These are phyloP conservation scores for Emergomyces orientalis DNA, from an alignment of 2,329 filamentous ascomycete species.

Conservation along the genomic window DNA sequence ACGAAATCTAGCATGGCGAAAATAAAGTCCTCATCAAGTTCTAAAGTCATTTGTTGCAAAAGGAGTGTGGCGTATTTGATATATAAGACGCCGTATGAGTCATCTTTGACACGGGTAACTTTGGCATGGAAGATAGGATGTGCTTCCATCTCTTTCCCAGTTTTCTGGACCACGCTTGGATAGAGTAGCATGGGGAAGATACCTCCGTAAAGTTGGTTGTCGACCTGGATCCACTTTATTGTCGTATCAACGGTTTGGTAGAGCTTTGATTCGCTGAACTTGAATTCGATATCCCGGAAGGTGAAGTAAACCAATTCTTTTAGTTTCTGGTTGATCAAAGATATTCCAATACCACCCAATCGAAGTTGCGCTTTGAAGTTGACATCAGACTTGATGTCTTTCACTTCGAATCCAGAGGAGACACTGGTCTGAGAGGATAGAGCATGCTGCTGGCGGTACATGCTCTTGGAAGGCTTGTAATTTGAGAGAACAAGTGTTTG, in stretches of 20 bases:
- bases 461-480: slow-evolving; percentile 83
- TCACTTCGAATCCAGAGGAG: slow-evolving; percentile 78
- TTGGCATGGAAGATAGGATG: slow-evolving; percentile 90
- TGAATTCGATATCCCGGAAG: slow-evolving; percentile 79
- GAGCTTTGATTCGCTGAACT: slow-evolving; percentile 83
- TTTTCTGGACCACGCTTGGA: slow-evolving; percentile 94
- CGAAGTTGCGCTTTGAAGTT: slow-evolving; percentile 84
- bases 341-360: slow-evolving; percentile 83
- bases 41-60: slow-evolving; percentile 94
- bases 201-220: slow-evolving; percentile 96
- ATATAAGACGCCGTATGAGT: slow-evolving; percentile 94
- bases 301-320: slow-evolving; percentile 91
- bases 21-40: slow-evolving; percentile 96
- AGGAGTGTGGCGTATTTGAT: slow-evolving; percentile 95
- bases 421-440: slow-evolving; percentile 50
- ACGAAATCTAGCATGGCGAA: slow-evolving; percentile 92
- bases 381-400: slow-evolving; percentile 76
- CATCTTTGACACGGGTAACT: slow-evolving; percentile 91
- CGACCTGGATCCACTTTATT: slow-evolving; percentile 98
- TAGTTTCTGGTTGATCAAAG: slow-evolving; percentile 82
- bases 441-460: slow-evolving; percentile 61
- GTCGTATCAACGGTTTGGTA: slow-evolving; percentile 87
- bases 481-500: slow-evolving; percentile 92
- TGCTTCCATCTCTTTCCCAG: slow-evolving; percentile 88
- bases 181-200: slow-evolving; percentile 97